A percentile compares a stretch with the other conserved stretches of the same genome.
phyloP scores from a whole-genome alignment of 148 eudicot species.

The Gaultheria prostrata region DNA sequence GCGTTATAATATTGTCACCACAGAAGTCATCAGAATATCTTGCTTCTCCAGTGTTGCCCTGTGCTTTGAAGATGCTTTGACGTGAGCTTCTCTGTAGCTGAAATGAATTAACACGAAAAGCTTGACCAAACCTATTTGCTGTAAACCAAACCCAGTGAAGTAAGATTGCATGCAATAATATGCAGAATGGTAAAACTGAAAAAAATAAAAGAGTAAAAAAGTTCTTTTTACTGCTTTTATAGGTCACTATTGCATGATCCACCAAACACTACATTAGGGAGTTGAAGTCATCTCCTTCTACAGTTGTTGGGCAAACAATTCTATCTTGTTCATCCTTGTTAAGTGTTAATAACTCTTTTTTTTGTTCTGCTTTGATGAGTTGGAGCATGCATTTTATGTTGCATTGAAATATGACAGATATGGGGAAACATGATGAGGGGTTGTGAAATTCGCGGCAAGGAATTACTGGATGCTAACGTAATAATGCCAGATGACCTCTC shows the following conservation, averaged over 20 bases:
- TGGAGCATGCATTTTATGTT: neutral
- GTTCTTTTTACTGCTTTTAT: neutral
- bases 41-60: neutral
- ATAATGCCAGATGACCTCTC: slow-evolving; percentile 57
- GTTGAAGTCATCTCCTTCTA: neutral
- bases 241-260: neutral
- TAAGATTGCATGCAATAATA: neutral
- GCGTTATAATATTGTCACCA: neutral
- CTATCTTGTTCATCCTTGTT: neutral
- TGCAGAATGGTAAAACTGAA: neutral
- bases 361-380: slow-evolving; percentile 6
- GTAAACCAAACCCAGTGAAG: neutral
- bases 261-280: neutral
- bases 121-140: neutral
- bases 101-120: neutral
- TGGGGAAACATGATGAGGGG: slow-evolving; percentile 81
- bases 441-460: slow-evolving; percentile 56
- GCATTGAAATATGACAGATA: slow-evolving; percentile 41
- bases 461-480: slow-evolving; percentile 51
- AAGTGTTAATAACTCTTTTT: neutral
- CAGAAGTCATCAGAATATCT: neutral
- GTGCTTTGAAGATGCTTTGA: neutral
- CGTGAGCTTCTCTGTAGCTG: neutral
- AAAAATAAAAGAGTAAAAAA: neutral
- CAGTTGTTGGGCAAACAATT: neutral